A percentile compares a stretch with the other conserved stretches of the same genome.
Evolutionary conservation across 768 basidiomycete genomes (phyloP).

Genomic region (Phylloporus scabripes): DNA sequence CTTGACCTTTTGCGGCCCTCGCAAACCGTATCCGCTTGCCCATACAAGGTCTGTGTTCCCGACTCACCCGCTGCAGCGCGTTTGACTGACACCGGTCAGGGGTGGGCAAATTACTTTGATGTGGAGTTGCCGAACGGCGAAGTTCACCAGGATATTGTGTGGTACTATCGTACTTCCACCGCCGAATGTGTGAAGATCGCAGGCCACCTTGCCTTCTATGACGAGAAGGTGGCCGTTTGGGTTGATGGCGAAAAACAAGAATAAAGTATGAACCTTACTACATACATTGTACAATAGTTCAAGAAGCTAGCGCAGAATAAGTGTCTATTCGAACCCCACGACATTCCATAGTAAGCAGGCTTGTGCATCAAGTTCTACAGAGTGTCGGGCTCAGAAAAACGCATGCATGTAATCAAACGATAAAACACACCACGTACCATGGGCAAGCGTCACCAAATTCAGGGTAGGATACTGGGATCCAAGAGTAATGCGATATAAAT

Average conservation of each 20-base stretch:
- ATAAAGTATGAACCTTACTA: conserved; percentile 16
- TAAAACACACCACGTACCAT: conserved; percentile 12
- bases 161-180: conserved; percentile 57
- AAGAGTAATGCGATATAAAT: conserved; percentile 12
- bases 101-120: conserved; percentile 54
- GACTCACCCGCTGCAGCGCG: neutral
- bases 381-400: neutral
- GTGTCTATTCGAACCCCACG: conserved; percentile 1
- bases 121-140: conserved; percentile 43
- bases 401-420: neutral
- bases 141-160: conserved; percentile 45
- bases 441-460: conserved; percentile 14
- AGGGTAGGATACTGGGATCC: conserved; percentile 6
- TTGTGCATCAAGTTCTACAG: conserved; percentile 14
- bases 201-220: conserved; percentile 55
- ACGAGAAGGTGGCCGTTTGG: conserved; percentile 64
- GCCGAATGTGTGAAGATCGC: conserved; percentile 46
- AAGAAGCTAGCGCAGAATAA: neutral
- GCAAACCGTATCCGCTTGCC: conserved; percentile 44
- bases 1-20: conserved; percentile 48
- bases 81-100: conserved; percentile 33
- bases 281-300: neutral
- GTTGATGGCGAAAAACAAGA: conserved; percentile 52
- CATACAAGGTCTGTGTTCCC: conserved; percentile 50
- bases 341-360: conserved; percentile 13